Evolutionary conservation across 2,329 filamentous ascomycete species (phyloP), one percentile per base, ranked within the genome.

Genomic region (Davidsoniella virescens): DNA sequence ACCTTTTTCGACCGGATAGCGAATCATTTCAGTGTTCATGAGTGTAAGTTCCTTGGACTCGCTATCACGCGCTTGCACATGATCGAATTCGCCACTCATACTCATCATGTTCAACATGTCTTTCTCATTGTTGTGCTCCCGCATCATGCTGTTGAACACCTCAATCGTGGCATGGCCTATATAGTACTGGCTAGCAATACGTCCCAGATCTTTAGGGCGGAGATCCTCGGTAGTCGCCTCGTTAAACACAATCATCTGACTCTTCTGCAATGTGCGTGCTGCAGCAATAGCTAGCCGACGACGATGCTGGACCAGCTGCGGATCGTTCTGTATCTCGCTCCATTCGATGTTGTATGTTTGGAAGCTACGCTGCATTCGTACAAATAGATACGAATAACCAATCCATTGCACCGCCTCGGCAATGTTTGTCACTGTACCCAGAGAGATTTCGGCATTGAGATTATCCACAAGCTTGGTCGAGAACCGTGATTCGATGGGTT

Each of bases 201-300:
- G 81, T 2, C 92, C 92, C 47, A 96, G 83, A 59, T 98, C 90
- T 63, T 98, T 98, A 54, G 87, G 84, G 53, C 87, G 80, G 7
- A 98, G 75, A 59, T 95, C 90, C 57, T 95, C 90, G 12, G 51
- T 53, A 0, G 90, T 98, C 16, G 72, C 77, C 60, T 96, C 92
- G 57, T 98, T 95, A 70, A 90, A 98, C 51, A 98, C 92, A 59
- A 98, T 92, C 93, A 98, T 98, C 65, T 98, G 92, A 57, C 86
- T 94, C 60, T 88, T 76, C 60, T 95, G 88, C 41, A 98, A 68
- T 4, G 86, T 84, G 41, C 81, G 75, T 0, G 92, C 92, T 20
- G 92, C 92, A 58, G 94, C 82, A 42, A 94, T 87, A 49, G 92
- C 83, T 48, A 98, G 70, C 56, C 92, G 81, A 2, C 88, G 78